Evolutionary conservation across 1,139 yeast species (phyloP), one percentile per base, ranked within the genome.

Genomic region (Saccharomyces hybrid): DNA sequence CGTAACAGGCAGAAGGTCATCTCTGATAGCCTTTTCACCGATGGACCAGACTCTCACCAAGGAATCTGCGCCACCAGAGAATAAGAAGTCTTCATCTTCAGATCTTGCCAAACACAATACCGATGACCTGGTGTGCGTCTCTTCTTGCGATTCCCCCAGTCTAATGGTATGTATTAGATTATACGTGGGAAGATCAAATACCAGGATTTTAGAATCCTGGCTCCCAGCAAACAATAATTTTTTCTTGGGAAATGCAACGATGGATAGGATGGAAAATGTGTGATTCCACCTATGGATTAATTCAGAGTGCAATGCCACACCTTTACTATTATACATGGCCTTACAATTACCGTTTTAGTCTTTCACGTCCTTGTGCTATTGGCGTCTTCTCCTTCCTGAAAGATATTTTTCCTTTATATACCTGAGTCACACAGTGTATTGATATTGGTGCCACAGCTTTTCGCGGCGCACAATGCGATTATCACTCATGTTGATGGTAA

Each of bases 41-140:
- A 88, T 72, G 57, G 85, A 83, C 95, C 96, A 93, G 0, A 89
- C 83, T 64, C 89, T 86, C 32, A 93, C 86, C 51, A 91, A 74
- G 1, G 97, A 89, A 68, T 93, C 99, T 2, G 95, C 84, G 1
- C 96, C 95, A 1, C 95, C 96, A 42, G 93, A 83, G 64, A 93
- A 86, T 52, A 93, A 76, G 52, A 75, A 76, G 50, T 77, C 75
- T 62, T 84, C 90, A 60, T 83, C 82, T 6, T 73, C 72, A 26
- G 83, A 80, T 54, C 83, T 73, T 14, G 81, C 75, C 56, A 88
- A 71, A 64, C 91, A 84, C 50, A 90, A 75, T 5, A 93, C 88
- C 19, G 72, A 68, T 2, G 95, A 83, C 1, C 88, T 84, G 0
- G 82, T 76, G 66, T 88, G 90, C 2, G 58, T 54, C n/a, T 62